phyloP scores from a whole-genome alignment of 2,329 filamentous ascomycete genomes.

The Ophiocordyceps camponoti-rufipedis region DNA sequence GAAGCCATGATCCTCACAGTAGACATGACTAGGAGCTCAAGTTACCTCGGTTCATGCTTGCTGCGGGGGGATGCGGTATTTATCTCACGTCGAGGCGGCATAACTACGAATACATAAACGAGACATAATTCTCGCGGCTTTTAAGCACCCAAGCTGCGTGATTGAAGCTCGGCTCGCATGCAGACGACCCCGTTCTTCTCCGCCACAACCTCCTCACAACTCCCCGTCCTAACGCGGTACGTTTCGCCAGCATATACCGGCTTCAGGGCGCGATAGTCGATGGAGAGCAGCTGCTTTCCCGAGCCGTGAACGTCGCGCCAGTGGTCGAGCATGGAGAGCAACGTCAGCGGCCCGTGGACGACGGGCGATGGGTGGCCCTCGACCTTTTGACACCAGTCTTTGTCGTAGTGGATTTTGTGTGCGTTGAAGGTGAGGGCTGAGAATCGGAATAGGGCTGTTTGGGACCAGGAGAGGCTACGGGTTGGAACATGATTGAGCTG shows the following conservation, averaged over 20 bases:
- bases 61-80: neutral
- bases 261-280: constrained; percentile 51
- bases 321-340: constrained; percentile 55
- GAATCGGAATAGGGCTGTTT: constrained; percentile 53
- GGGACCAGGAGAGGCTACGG: constrained; percentile 23
- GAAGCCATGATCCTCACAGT: neutral
- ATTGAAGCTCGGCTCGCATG: constrained; percentile 1
- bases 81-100: neutral
- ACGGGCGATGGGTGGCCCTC: constrained; percentile 55
- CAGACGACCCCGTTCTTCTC: constrained; percentile 17
- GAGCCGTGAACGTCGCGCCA: constrained; percentile 32
- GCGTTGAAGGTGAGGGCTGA: constrained; percentile 74
- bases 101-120: neutral
- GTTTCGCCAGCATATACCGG: constrained; percentile 52
- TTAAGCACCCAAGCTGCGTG: neutral
- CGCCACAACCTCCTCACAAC: constrained; percentile 22
- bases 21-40: neutral
- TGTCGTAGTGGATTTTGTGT: constrained; percentile 70
- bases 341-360: constrained; percentile 64
- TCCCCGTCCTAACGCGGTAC: constrained; percentile 40
- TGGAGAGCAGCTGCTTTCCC: constrained; percentile 11
- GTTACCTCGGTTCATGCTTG: neutral
- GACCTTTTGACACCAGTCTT: constrained; percentile 40
- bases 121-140: neutral
- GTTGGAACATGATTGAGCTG: constrained; percentile 5